phyloP scores from a whole-genome alignment of 495 filamentous ascomycete species.

The Amniculicola lignicola region DNA sequence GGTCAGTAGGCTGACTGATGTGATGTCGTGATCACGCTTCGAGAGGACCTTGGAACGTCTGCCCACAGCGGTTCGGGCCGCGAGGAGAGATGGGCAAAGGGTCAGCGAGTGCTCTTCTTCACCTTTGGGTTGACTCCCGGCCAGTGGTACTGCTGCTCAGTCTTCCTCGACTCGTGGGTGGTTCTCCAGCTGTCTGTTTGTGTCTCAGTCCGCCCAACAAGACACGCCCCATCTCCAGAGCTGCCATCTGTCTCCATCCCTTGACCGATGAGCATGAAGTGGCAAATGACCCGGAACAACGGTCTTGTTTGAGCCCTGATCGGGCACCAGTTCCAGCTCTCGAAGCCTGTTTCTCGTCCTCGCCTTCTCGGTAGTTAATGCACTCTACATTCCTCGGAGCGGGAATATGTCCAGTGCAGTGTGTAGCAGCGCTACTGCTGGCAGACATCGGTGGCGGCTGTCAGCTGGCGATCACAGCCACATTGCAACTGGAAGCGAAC shows the following conservation, averaged over 20 bases:
- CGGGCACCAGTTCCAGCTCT: neutral
- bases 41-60: slow-evolving; percentile 23
- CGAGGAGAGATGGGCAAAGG: neutral
- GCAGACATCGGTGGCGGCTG: slow-evolving; percentile 27
- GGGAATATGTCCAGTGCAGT: neutral
- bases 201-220: too few relatives aligned
- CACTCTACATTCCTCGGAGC: too few relatives aligned
- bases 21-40: slow-evolving; percentile 18
- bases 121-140: too few relatives aligned
- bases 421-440: slow-evolving; percentile 16
- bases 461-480: slow-evolving; percentile 23
- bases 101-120: too few relatives aligned
- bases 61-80: slow-evolving; percentile 33
- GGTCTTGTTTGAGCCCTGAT: neutral
- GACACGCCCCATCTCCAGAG: too few relatives aligned
- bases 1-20: slow-evolving; percentile 6
- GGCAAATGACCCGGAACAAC: slow-evolving; percentile 9
- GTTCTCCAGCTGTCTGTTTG: too few relatives aligned
- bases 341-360: neutral
- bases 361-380: neutral
- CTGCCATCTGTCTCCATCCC: neutral
- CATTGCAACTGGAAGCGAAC: slow-evolving; percentile 3
- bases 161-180: too few relatives aligned
- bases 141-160: too few relatives aligned
- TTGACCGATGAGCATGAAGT: neutral